Conservation (phyloP, 83 land plant species). For the Thuja plicata region DNA sequence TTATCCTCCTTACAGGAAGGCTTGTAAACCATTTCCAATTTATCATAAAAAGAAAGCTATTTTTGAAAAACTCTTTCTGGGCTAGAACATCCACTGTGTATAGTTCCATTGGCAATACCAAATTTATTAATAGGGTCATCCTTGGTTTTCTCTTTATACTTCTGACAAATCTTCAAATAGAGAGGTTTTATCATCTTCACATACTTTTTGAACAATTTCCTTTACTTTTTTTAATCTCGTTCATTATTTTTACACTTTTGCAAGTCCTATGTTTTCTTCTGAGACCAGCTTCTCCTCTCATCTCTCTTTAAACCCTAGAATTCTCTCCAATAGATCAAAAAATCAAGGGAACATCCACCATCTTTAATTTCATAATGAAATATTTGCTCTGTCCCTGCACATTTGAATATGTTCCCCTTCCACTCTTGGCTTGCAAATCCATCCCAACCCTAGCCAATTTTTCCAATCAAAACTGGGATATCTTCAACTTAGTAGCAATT, state of each 20-base stretch:
- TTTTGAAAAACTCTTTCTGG: not conserved
- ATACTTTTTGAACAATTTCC: slow-evolving; percentile 48
- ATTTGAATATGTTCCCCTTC: not conserved
- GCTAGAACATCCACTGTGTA: not conserved
- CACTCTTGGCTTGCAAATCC: slow-evolving; percentile 3
- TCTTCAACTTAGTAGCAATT: slow-evolving; percentile 31
- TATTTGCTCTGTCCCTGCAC: slow-evolving; percentile 15
- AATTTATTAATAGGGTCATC: not conserved
- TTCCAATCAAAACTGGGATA: slow-evolving; percentile 35
- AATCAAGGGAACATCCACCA: slow-evolving; percentile 49
- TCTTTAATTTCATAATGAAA: slow-evolving; percentile 53
- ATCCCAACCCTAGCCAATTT: slow-evolving; percentile 14
- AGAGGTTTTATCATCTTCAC: slow-evolving; percentile 55
- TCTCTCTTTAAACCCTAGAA: slow-evolving; percentile 15
- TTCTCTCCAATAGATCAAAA: slow-evolving; percentile 49
- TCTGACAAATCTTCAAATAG: slow-evolving; percentile 35
- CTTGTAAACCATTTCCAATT: slow-evolving; percentile 21
- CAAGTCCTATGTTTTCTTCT: not conserved
- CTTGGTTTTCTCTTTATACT: slow-evolving; percentile 26
- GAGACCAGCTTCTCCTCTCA: not conserved
- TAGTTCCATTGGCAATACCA: not conserved
- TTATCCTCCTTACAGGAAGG: slow-evolving; percentile 19
- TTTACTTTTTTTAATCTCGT: slow-evolving; percentile 26
- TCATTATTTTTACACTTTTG: not conserved
- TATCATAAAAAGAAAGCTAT: slow-evolving; percentile 13